phyloP scores from a whole-genome alignment of 306 rosid species.

The Gastrolobium villosum region DNA sequence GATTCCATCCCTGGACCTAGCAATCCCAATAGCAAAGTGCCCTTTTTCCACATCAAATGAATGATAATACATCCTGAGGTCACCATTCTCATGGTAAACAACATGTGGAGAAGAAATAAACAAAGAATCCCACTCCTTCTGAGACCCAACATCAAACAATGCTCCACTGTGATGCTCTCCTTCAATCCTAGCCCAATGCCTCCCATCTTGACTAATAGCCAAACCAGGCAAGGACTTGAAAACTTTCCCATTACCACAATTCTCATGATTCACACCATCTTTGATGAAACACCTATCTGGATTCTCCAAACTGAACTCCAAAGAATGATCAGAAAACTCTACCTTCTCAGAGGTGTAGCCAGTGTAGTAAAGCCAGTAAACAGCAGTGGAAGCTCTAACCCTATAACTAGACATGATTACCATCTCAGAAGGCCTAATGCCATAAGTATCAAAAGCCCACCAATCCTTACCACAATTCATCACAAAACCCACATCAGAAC shows the following conservation, averaged over 20 bases:
- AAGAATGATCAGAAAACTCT: constrained; percentile 49
- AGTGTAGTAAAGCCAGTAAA: constrained; percentile 82
- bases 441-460: constrained; percentile 81
- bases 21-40: constrained; percentile 69
- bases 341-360: constrained; percentile 61
- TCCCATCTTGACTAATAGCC: constrained; percentile 88
- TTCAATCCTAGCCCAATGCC: constrained; percentile 93
- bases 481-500: constrained; percentile 69
- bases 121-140: constrained; percentile 75
- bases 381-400: constrained; percentile 69
- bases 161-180: constrained; percentile 91
- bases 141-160: constrained; percentile 73
- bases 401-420: constrained; percentile 79
- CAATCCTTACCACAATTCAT: constrained; percentile 72
- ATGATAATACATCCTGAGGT: constrained; percentile 86
- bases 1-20: constrained; percentile 89
- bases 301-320: constrained; percentile 52
- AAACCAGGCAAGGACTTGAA: constrained; percentile 78
- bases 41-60: constrained; percentile 68
- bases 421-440: constrained; percentile 79
- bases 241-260: constrained; percentile 43
- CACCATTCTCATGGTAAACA: constrained; percentile 74
- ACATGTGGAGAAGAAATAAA: constrained; percentile 75
- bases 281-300: constrained; percentile 50
- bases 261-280: constrained; percentile 27